These are phyloP conservation scores for Vigna reflexopilosa DNA, from an alignment of 306 rosid species.

Conservation along the genomic window DNA sequence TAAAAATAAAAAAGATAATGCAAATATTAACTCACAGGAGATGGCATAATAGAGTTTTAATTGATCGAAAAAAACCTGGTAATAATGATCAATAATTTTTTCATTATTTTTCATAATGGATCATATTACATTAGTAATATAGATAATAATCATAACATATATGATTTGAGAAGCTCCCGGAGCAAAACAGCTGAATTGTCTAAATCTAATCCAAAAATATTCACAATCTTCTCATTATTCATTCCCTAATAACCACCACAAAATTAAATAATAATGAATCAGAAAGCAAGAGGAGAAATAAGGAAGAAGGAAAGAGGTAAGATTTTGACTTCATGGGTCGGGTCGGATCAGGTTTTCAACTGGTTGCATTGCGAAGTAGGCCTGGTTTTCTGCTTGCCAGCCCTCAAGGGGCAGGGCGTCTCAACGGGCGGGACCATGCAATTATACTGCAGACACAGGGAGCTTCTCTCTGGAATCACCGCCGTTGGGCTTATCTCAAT, in stretches of 20 bases:
- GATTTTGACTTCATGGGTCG: not conserved
- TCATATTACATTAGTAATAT: constrained; percentile 40
- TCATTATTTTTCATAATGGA: not conserved
- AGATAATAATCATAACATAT: not conserved
- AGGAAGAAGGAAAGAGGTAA: constrained; percentile 10
- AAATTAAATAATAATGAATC: constrained; percentile 54
- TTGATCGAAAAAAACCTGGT: not conserved
- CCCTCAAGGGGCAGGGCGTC: constrained; percentile 83
- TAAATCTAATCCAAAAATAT: constrained; percentile 44
- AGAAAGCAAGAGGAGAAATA: not conserved
- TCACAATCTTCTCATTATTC: constrained; percentile 62
- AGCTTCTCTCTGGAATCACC: constrained; percentile 88
- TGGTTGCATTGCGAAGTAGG: constrained; percentile 82
- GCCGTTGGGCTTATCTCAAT: constrained; percentile 93
- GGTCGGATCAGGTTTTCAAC: constrained; percentile 59
- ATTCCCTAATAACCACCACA: constrained; percentile 26
- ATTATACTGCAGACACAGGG: constrained; percentile 91
- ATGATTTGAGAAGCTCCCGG: constrained; percentile 7
- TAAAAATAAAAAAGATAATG: not conserved
- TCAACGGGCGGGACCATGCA: constrained; percentile 96
- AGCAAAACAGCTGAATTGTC: constrained; percentile 38
- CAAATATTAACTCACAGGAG: not conserved
- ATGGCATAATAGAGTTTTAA: not conserved
- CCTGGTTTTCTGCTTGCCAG: constrained; percentile 78
- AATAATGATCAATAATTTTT: not conserved